Evolutionary conservation across 495 filamentous ascomycete genomes (phyloP), one percentile per base, ranked within the genome.

Genomic region (Daldinia bambusicola): DNA sequence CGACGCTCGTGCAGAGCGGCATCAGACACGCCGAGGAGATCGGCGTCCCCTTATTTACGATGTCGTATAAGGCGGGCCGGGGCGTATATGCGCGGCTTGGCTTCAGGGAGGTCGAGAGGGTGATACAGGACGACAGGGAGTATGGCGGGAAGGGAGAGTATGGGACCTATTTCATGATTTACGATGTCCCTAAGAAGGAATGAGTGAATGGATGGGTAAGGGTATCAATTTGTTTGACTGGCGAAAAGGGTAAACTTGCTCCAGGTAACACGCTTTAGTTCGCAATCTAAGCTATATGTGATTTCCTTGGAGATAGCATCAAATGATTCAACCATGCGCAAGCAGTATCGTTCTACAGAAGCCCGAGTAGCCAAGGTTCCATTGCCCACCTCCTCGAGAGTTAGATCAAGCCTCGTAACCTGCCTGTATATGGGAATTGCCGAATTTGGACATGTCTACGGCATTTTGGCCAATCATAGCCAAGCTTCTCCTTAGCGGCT

Each of bases 381-480:
- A 10, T 13, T 22, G 9, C 5, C 18, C 6, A 22, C 43, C 18
- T 48, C 16, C 5, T 2, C 0, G 43, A 48, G 43, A 48, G 43
- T 22, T 3, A 22, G 43, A 48, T 48, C 43, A 22, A 48, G 8
- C 43, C 12, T 48, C 18, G 7, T 45, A 48, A 48, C 43, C 9
- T 48, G 10, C 43, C 43, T 48, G 22, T 48, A 48, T 48, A 12
- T 48, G 43, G 43, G 18, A 71, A 71, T 71, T 71, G 14, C 69
- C 69, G 37, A 63, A 71, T 71, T 18, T 51, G 60, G 69, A 67
- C 58, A 67, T 22, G 13, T 14, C 20, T 20, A 55, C 30, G 37
- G n/a, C 26, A 41, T 67, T 63, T 36, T 67, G 40, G 55, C 69
- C 69, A 71, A 71, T 71, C 20, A 48, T 7, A 53, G 60, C 18